Conservation (phyloP, 2,329 filamentous ascomycete genomes). For the Beauveria sp. region DNA sequence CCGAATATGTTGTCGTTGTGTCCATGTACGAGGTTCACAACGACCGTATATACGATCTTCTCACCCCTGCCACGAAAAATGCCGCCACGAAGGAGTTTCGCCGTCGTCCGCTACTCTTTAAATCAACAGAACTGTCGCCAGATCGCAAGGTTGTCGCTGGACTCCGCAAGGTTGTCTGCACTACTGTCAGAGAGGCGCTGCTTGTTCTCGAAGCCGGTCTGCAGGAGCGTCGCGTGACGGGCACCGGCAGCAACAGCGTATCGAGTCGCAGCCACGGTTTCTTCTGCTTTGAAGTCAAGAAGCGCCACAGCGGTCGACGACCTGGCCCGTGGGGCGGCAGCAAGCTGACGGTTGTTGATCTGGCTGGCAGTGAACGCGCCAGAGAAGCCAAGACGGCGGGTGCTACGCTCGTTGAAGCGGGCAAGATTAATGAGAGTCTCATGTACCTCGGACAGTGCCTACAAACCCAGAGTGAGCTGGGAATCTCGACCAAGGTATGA, state of each 20-base stretch:
- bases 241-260: slow-evolving; percentile 87
- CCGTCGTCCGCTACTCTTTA: slow-evolving; percentile 83
- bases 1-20: slow-evolving; percentile 80
- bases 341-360: slow-evolving; percentile 79
- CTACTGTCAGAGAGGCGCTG: slow-evolving; percentile 72
- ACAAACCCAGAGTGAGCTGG: slow-evolving; percentile 83
- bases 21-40: slow-evolving; percentile 99
- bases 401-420: slow-evolving; percentile 85
- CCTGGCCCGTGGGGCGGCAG: slow-evolving; percentile 64
- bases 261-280: slow-evolving; percentile 93
- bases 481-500: slow-evolving; percentile 63
- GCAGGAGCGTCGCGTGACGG: slow-evolving; percentile 77
- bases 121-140: slow-evolving; percentile 77
- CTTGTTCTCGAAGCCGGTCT: slow-evolving; percentile 86
- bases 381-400: slow-evolving; percentile 91
- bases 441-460: slow-evolving; percentile 98
- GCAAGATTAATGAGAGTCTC: slow-evolving; percentile 95
- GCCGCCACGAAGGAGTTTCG: slow-evolving; percentile 60
- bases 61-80: slow-evolving; percentile 56
- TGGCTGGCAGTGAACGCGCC: slow-evolving; percentile 89
- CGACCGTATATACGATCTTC: slow-evolving; percentile 90
- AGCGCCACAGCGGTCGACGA: slow-evolving; percentile 45
- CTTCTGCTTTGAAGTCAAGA: slow-evolving; percentile 93
- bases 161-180: slow-evolving; percentile 82
- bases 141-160: slow-evolving; percentile 95